phyloP scores from a whole-genome alignment of 1,284 basidiomycete genomes.

The Trametes sp. region DNA sequence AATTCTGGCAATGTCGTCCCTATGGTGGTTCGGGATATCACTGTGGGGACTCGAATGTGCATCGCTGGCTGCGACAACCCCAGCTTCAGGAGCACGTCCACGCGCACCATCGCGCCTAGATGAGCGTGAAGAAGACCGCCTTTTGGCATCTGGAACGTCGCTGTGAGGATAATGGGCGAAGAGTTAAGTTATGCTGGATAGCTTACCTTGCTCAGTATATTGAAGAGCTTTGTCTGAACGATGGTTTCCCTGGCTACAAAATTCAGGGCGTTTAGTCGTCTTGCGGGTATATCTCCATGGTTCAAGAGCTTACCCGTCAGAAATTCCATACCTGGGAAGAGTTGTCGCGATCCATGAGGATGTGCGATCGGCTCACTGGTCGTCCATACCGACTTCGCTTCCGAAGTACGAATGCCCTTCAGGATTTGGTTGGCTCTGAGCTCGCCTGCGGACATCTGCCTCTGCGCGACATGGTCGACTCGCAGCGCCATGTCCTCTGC shows the following conservation, averaged over 20 bases:
- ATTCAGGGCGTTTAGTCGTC: not conserved
- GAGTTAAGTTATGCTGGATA: not conserved
- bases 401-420: constrained; percentile 56
- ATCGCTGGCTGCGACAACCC: constrained; percentile 64
- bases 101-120: constrained; percentile 72
- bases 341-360: constrained; percentile 41
- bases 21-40: constrained; percentile 49
- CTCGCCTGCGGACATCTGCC: constrained; percentile 48
- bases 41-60: constrained; percentile 58
- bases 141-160: constrained; percentile 71
- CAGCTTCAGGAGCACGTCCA: constrained; percentile 54
- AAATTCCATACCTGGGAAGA: constrained; percentile 80
- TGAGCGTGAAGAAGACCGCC: constrained; percentile 78
- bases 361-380: constrained; percentile 41
- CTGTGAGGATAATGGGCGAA: not conserved
- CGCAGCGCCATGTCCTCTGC: constrained; percentile 56
- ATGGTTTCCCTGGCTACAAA: constrained; percentile 62
- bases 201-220: constrained; percentile 63
- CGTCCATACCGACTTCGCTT: constrained; percentile 64
- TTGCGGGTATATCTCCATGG: no score
- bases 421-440: constrained; percentile 61
- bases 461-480: constrained; percentile 42
- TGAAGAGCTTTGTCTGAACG: constrained; percentile 63
- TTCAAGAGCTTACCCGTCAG: constrained; percentile 56
- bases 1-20: constrained; percentile 58